Evolutionary conservation across 2,329 filamentous ascomycete species (phyloP).

Genomic region (Phyllosticta citriasiana): DNA sequence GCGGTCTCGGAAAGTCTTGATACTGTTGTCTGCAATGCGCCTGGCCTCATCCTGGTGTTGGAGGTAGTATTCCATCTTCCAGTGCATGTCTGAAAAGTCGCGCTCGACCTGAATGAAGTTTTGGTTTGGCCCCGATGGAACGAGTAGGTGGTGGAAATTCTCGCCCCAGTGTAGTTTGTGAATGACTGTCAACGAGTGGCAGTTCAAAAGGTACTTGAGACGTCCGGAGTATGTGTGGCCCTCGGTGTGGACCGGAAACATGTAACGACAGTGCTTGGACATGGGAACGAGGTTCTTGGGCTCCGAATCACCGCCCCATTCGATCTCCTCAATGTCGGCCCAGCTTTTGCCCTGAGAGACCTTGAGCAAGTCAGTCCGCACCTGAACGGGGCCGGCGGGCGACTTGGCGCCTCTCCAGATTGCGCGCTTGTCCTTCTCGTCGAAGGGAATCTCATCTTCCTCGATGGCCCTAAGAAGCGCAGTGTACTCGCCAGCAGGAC

Average conservation of each 20-base stretch:
- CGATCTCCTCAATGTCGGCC: constrained; percentile 16
- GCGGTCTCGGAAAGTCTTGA: constrained; percentile 39
- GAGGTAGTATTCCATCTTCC: constrained; percentile 22
- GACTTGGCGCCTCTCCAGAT: constrained; percentile 19
- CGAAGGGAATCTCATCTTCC: constrained; percentile 5
- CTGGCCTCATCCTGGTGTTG: constrained; percentile 34
- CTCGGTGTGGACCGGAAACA: constrained; percentile 16
- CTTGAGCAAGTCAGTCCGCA: constrained; percentile 16
- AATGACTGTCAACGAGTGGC: constrained; percentile 37
- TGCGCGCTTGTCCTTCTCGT: constrained; percentile 13
- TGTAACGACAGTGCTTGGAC: constrained; percentile 17
- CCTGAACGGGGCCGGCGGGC: constrained; percentile 11
- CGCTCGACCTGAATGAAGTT: constrained; percentile 41
- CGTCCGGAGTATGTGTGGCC: constrained; percentile 23
- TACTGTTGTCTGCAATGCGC: constrained; percentile 40
- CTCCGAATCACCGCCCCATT: constrained; percentile 5
- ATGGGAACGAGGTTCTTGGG: constrained; percentile 14
- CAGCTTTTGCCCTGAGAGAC: constrained; percentile 13
- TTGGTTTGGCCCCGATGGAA: constrained; percentile 35
- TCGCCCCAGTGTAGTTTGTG: constrained; percentile 42
- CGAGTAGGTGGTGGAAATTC: constrained; percentile 38
- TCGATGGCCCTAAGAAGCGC: constrained; percentile 11
- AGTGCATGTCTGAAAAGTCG: constrained; percentile 32
- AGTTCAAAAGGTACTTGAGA: constrained; percentile 26
- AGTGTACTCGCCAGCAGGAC: constrained; percentile 9